These are phyloP conservation scores for Thermoascus crustaceus DNA, from an alignment of 2,329 filamentous ascomycete species.

Conservation along the genomic window DNA sequence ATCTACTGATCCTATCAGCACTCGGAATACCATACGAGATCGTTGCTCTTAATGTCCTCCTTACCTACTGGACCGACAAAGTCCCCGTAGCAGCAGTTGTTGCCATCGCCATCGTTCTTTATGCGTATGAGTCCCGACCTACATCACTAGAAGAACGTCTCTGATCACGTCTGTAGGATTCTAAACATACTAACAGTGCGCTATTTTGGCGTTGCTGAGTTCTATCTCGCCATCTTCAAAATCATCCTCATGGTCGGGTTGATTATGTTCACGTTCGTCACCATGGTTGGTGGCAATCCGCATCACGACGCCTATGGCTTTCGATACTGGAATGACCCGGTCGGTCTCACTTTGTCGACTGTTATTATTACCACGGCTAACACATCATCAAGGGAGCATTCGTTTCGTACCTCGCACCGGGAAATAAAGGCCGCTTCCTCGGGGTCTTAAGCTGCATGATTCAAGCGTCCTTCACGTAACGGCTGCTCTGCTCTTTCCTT, in stretches of 20 bases:
- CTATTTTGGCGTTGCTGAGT: constrained; percentile 40
- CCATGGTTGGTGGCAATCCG: constrained; percentile 73
- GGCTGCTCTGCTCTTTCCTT: not conserved
- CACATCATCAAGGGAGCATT: constrained; percentile 49
- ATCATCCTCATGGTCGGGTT: constrained; percentile 24
- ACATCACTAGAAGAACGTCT: not conserved
- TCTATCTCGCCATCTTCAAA: constrained; percentile 39
- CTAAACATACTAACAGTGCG: constrained; percentile 38
- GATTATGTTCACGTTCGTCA: constrained; percentile 56
- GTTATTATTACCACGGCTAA: not conserved
- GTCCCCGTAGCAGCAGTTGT: constrained; percentile 31
- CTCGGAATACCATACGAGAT: constrained; percentile 30
- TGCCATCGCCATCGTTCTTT: constrained; percentile 31
- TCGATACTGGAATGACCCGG: constrained; percentile 53
- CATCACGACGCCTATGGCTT: constrained; percentile 61
- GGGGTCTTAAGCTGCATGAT: constrained; percentile 59
- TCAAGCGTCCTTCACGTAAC: constrained; percentile 54
- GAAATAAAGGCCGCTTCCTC: constrained; percentile 48
- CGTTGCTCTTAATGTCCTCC: constrained; percentile 29
- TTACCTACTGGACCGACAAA: constrained; percentile 32
- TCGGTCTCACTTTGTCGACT: constrained; percentile 4
- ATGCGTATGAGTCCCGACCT: constrained; percentile 16
- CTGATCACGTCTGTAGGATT: constrained; percentile 8
- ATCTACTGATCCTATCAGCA: constrained; percentile 9
- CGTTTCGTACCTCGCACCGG: constrained; percentile 52